Conservation (phyloP, 164 flowering plant genomes). For the Annona cherimola region DNA sequence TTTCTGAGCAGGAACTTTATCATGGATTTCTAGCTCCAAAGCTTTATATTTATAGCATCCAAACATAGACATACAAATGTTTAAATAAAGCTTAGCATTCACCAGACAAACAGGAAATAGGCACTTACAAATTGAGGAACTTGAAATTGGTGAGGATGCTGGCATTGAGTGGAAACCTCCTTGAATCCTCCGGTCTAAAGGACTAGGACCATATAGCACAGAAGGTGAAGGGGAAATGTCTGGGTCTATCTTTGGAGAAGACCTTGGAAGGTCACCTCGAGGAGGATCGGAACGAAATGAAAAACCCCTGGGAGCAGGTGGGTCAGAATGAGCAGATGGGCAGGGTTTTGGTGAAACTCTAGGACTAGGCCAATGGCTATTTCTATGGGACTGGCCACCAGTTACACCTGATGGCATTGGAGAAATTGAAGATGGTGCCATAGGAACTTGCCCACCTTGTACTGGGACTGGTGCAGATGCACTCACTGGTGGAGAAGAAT, state of each 20-base stretch:
- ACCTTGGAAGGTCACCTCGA: conserved; percentile 14
- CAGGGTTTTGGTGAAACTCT: conserved; percentile 25
- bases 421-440: conserved; percentile 23
- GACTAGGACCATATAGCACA: conserved; percentile 24
- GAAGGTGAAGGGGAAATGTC: conserved; percentile 30
- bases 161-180: conserved; percentile 22
- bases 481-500: conserved; percentile 16
- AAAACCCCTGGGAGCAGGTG: conserved; percentile 14
- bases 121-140: conserved; percentile 42
- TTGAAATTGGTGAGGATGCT: conserved; percentile 24
- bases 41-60: no score
- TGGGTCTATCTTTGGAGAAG: conserved; percentile 21
- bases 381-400: conserved; percentile 20
- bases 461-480: conserved; percentile 12
- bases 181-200: conserved; percentile 10
- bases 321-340: conserved; percentile 23
- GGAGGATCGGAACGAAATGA: conserved; percentile 16
- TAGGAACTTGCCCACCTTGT: conserved; percentile 19
- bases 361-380: conserved; percentile 19
- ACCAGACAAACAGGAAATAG: no score
- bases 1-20: no score
- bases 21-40: no score
- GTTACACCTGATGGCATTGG: conserved; percentile 25
- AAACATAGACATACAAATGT: no score
- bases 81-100: no score